These are phyloP conservation scores for Citrus sp. DNA, from an alignment of 345 rosid genomes.

Conservation along the genomic window DNA sequence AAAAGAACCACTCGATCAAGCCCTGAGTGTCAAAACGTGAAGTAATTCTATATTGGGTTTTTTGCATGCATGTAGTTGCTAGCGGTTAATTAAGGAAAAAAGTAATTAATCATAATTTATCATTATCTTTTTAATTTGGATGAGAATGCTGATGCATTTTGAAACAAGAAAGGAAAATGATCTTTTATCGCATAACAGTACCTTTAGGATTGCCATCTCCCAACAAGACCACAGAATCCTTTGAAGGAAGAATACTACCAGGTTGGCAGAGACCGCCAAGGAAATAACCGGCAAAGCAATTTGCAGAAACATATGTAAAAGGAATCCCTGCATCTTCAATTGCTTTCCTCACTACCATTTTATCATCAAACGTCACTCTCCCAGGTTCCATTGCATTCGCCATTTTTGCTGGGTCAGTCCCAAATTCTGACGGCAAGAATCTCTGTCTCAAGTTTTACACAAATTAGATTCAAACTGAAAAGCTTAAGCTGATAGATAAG, in stretches of 20 bases:
- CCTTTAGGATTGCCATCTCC: conserved; percentile 54
- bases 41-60: too few relatives aligned
- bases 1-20: too few relatives aligned
- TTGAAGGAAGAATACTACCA: conserved; percentile 47
- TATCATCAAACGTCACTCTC: conserved; percentile 50
- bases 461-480: too few relatives aligned
- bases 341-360: conserved; percentile 53
- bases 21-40: too few relatives aligned
- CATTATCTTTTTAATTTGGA: too few relatives aligned
- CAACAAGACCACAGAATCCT: conserved; percentile 31
- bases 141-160: too few relatives aligned
- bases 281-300: conserved; percentile 61
- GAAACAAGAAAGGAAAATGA: too few relatives aligned
- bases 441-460: conserved; percentile 24
- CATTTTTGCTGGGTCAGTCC: conserved; percentile 52
- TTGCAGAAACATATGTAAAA: conserved; percentile 46
- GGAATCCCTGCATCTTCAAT: conserved; percentile 47
- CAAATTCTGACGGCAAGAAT: conserved; percentile 59
- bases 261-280: conserved; percentile 55
- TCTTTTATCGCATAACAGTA: background rate
- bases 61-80: too few relatives aligned
- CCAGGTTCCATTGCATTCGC: conserved; percentile 52
- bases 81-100: too few relatives aligned
- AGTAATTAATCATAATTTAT: too few relatives aligned
- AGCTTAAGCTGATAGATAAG: background rate